A percentile compares a stretch with the other conserved stretches of the same genome.
phyloP scores from a whole-genome alignment of 768 basidiomycete species.

The Suillus brevipes region DNA sequence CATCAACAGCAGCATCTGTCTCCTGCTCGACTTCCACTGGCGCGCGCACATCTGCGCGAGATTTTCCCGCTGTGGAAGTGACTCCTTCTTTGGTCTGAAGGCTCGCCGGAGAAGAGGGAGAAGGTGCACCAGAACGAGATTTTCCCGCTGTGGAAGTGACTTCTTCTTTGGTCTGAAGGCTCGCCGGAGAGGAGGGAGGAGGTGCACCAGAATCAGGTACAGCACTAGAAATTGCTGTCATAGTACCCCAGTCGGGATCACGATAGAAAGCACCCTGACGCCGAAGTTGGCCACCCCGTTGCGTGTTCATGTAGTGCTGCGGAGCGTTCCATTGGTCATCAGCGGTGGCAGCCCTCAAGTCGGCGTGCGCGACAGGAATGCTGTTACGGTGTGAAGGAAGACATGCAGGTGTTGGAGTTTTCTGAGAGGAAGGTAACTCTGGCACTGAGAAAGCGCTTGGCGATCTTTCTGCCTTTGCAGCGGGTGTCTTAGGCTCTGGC shows the following conservation, averaged over 20 bases:
- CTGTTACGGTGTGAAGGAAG: neutral
- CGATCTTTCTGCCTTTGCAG: neutral
- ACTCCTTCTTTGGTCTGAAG: neutral
- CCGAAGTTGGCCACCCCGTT: neutral
- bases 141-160: neutral
- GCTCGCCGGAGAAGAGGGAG: neutral
- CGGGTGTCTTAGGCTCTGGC: neutral
- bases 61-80: neutral
- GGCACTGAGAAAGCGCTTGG: neutral
- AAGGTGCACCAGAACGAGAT: neutral
- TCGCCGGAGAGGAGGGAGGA: neutral
- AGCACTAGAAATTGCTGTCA: neutral
- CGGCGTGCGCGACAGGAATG: too few species aligned
- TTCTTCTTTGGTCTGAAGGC: neutral
- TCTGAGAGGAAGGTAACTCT: neutral
- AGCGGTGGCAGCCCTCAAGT: neutral
- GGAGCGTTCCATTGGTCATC: neutral
- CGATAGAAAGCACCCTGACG: conserved; percentile 11
- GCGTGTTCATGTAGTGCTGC: neutral
- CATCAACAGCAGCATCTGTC: neutral
- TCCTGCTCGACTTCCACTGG: neutral
- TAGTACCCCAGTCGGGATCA: conserved; percentile 4
- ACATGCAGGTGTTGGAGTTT: neutral
- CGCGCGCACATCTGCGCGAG: neutral
- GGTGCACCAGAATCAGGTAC: neutral